Evolutionary conservation across 73 alveolate genomes (phyloP), one percentile per base, ranked within the genome.

Genomic region (Blepharisma japonicum): DNA sequence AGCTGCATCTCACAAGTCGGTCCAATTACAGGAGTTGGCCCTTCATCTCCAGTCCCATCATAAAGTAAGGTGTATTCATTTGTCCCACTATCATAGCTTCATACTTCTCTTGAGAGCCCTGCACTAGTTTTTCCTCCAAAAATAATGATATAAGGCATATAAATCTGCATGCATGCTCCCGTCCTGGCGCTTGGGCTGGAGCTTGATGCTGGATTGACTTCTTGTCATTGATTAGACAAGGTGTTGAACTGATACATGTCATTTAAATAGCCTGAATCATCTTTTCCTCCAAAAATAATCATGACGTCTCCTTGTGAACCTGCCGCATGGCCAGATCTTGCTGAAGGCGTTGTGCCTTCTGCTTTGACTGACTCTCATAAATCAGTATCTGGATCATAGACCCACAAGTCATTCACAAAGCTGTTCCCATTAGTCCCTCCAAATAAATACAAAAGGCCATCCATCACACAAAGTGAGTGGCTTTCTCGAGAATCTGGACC

Each of bases 201-300:
- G 4, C 67, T 53, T 53, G 27, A 53, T 53, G 67, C 4, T 1
- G 67, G 67, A 4, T 53, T 11, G n/a, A 53, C 23, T 53, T 53
- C 67, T 14, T 53, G 67, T 20, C 67, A 53, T 53, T 14, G 23
- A 11, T 14, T 53, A 53, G 67, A 14, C 27, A 53, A n/a, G 4
- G 21, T 21, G 50, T 61, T 38, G n/a, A 61, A 61, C 14, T 21
- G 50, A 25, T 11, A 61, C 42, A 61, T 38, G 21, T 61, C 77
- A 38, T 61, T 61, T 61, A n/a, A 21, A 61, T 21, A 61, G 0
- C 77, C 77, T 21, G 56, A 21, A 2, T n/a, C 38, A 61, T 61
- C 77, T 38, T 38, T 14, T 25, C 77, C 77, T 61, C 77, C 77
- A n/a, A n/a, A 61, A 9, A 61, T 61, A 53, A 53, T 20, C 23